Percentiles rank a stretch among this genome's conserved stretches.
Evolutionary conservation across 2,329 filamentous ascomycete species (phyloP).

Genomic region (Sporothrix luriei): DNA sequence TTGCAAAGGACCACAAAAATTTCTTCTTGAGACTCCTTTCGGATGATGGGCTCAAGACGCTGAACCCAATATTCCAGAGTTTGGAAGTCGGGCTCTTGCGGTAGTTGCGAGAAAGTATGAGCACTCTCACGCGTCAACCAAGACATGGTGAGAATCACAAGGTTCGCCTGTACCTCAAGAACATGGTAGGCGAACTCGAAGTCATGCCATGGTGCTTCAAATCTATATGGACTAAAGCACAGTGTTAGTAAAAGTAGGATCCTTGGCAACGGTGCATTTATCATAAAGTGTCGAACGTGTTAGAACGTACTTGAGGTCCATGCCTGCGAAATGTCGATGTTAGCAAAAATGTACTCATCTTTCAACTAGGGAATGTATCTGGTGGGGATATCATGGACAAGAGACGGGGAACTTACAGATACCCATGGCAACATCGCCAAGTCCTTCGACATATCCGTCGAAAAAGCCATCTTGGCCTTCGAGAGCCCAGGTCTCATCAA

Average conservation of each 20-base stretch:
- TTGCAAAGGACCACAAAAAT: constrained; percentile 73
- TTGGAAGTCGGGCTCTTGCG: constrained; percentile 67
- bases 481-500: constrained; percentile 64
- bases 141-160: constrained; percentile 75
- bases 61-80: constrained; percentile 76
- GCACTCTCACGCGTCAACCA: constrained; percentile 67
- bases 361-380: too few species aligned
- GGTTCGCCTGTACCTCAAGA: constrained; percentile 56
- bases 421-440: constrained; percentile 59
- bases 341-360: neutral
- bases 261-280: too few species aligned
- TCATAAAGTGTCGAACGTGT: constrained; percentile 34
- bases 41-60: constrained; percentile 67
- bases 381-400: too few species aligned
- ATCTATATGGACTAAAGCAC: constrained; percentile 50
- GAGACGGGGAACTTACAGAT: constrained; percentile 53
- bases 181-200: constrained; percentile 61
- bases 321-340: constrained; percentile 44
- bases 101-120: constrained; percentile 50
- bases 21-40: constrained; percentile 55
- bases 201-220: constrained; percentile 53
- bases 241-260: constrained; percentile 31
- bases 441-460: constrained; percentile 47
- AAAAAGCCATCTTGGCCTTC: constrained; percentile 59
- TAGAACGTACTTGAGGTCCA: constrained; percentile 62